These are phyloP conservation scores for Hypseocharis bilobata DNA, from an alignment of 441 rosid species.

Conservation along the genomic window DNA sequence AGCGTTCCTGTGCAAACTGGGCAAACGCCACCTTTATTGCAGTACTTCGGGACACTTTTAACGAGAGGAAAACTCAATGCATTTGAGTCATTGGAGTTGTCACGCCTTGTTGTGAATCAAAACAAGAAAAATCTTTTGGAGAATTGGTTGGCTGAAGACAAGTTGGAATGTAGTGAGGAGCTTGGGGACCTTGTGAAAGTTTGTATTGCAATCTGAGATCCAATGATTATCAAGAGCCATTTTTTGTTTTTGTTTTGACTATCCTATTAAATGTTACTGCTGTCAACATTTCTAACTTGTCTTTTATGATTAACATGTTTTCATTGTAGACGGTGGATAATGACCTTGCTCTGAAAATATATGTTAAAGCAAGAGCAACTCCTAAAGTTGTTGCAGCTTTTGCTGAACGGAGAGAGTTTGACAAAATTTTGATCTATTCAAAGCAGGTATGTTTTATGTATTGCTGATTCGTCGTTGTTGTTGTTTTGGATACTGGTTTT, in stretches of 20 bases:
- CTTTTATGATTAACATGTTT: slow-evolving; percentile 5
- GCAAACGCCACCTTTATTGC: slow-evolving; percentile 94
- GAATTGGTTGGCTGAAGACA: slow-evolving; percentile 98
- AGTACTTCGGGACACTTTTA: slow-evolving; percentile 93
- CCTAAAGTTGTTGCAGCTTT: slow-evolving; percentile 99
- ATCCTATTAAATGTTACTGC: not conserved
- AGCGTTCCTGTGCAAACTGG: slow-evolving; percentile 99
- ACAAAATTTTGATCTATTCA: slow-evolving; percentile 90
- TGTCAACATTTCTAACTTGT: not conserved
- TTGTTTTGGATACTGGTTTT: not conserved
- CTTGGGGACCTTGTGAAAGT: slow-evolving; percentile 99
- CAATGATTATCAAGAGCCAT: not conserved
- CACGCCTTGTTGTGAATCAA: slow-evolving; percentile 97
- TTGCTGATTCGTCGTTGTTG: no score
- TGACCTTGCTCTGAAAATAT: slow-evolving; percentile 94
- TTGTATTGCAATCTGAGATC: slow-evolving; percentile 20
- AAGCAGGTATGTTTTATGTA: slow-evolving; percentile 62
- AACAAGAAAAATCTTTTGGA: slow-evolving; percentile 96
- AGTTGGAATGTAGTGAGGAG: slow-evolving; percentile 96
- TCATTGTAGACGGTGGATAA: slow-evolving; percentile 89
- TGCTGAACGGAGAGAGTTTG: slow-evolving; percentile 99
- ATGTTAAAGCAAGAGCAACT: slow-evolving; percentile 95
- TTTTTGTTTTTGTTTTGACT: not conserved
- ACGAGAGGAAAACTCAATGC: slow-evolving; percentile 94
- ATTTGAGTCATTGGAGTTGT: slow-evolving; percentile 90